These are phyloP conservation scores for Colletotrichum sp. DNA, from an alignment of 2,329 filamentous ascomycete genomes.

Conservation along the genomic window DNA sequence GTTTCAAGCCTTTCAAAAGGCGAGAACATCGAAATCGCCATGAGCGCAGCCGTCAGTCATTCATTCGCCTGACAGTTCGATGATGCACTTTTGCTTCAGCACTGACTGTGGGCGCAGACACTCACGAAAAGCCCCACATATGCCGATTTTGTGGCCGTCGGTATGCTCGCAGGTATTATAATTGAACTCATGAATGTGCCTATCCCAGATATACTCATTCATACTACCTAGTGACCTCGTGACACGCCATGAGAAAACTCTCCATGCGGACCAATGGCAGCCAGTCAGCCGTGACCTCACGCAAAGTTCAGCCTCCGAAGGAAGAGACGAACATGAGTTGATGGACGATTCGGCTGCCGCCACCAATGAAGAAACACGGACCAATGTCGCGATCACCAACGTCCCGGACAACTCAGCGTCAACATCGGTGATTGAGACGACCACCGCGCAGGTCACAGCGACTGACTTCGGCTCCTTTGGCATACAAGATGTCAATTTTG, in stretches of 20 bases:
- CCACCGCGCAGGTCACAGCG: neutral
- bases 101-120: neutral
- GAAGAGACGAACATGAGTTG: neutral
- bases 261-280: neutral
- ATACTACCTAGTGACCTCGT: neutral
- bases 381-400: neutral
- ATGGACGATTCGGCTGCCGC: neutral
- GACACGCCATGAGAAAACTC: neutral
- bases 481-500: neutral
- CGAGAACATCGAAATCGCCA: neutral
- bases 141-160: neutral
- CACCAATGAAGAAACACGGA: neutral
- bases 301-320: neutral
- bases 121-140: neutral
- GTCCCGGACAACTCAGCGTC: neutral
- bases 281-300: neutral
- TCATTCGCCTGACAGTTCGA: neutral
- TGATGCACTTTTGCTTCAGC: neutral
- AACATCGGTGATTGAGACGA: neutral
- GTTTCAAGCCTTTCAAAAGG: neutral
- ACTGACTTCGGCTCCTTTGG: neutral
- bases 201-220: neutral
- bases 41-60: neutral
- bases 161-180: neutral
- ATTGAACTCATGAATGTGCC: neutral